Base-by-base conservation (phyloP, 2,329 filamentous ascomycete genomes). In the Colletotrichum sp. region DNA sequence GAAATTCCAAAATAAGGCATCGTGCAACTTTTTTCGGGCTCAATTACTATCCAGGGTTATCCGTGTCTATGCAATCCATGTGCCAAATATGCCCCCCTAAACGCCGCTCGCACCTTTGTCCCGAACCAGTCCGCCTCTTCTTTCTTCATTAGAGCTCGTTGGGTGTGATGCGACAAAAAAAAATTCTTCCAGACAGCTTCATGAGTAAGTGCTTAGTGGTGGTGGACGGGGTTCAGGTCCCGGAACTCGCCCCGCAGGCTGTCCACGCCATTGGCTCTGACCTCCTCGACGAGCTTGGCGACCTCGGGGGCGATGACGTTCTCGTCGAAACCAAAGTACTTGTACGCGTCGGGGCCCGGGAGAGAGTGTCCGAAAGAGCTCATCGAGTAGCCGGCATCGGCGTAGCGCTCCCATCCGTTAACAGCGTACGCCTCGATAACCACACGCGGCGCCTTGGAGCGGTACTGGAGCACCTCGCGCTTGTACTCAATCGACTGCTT, bases 391-490 rank as follows among this genome's bases (percentile, higher is more conserved):
- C 88, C 89, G 1, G 90, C 91, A 80, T 91, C 88, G 0, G 90
- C 90, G 78, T 92, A 92, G 24, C 90, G 81, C 82, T 92, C 91
- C 90, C 91, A 92, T 1, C 90, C 89, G 74, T 89, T 89, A 2
- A 87, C 84, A 2, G 88, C 86, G 79, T 91, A 92, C 1, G 91
- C 89, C 81, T 93, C 92, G 58, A 93, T 89, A 6, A 92, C 89
- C 18, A 93, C 88, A 2, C 85, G 82, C 1, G 89, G 88, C 3
- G 86, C 83, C 28, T 82, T 81, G 78, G 85, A 83, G 32, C 84
- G 83, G 76, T 86, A 80, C 70, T 82, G 82, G 61, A 92, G 82
- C 2, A 88, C 86, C 3, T 85, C 78, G 1, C 87, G 84, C 77
- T 86, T 83, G 75, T 90, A 90, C 73, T 85, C 84, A 5, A 83